A percentile compares a stretch with the other conserved stretches of the same genome.
phyloP scores from a whole-genome alignment of 352 stramenopile genomes.

The Phytophthora pini region DNA sequence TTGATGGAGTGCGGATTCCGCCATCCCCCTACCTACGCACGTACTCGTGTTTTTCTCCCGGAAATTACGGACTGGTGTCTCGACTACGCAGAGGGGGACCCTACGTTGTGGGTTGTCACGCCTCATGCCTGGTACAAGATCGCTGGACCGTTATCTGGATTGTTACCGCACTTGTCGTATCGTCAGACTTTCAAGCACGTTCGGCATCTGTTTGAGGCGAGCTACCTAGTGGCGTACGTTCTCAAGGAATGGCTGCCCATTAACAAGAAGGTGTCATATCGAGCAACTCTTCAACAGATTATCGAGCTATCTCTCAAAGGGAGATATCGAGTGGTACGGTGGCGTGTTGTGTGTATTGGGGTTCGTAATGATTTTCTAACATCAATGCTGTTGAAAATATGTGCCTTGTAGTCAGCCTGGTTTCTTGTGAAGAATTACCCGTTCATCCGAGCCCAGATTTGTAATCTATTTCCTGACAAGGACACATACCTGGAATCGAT shows the following conservation, averaged over 20 bases:
- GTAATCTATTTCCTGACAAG: constrained; percentile 76
- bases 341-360: neutral
- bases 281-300: constrained; percentile 84
- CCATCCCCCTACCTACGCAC: constrained; percentile 67
- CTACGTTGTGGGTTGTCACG: constrained; percentile 88
- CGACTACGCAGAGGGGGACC: constrained; percentile 87
- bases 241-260: constrained; percentile 87
- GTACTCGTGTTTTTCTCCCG: constrained; percentile 77
- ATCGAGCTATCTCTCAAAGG: constrained; percentile 75
- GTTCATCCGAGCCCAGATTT: constrained; percentile 85
- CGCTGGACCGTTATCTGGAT: constrained; percentile 73
- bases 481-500: constrained; percentile 82
- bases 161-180: constrained; percentile 78
- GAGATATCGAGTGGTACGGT: constrained; percentile 76
- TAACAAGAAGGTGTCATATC: constrained; percentile 88
- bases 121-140: constrained; percentile 88
- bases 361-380: constrained; percentile 35
- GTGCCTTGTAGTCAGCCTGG: constrained; percentile 64
- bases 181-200: constrained; percentile 78
- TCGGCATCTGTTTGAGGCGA: constrained; percentile 80
- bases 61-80: constrained; percentile 90
- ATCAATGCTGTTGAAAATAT: constrained; percentile 13
- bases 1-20: constrained; percentile 83
- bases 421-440: constrained; percentile 87
- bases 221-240: constrained; percentile 86